A percentile compares a stretch with the other conserved stretches of the same genome.
Conservation (phyloP, 2,329 filamentous ascomycete species). For the Bipolaris bicolor region DNA sequence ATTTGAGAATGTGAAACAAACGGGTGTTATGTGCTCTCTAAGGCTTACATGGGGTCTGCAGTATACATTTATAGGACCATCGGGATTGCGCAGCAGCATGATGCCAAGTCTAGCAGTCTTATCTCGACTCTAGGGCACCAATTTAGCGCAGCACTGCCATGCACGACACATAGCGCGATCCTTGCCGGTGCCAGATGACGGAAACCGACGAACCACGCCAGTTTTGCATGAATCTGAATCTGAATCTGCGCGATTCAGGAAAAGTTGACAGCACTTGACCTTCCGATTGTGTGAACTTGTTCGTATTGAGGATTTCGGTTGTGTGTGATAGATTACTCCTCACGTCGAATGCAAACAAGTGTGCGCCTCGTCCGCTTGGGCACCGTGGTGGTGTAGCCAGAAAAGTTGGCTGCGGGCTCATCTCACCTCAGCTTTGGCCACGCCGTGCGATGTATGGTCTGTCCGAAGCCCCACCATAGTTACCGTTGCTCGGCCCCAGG, state of each 20-base stretch:
- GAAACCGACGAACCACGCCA: conserved; percentile 5
- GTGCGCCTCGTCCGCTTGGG: not conserved
- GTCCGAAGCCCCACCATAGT: conserved; percentile 17
- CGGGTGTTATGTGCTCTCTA: not conserved
- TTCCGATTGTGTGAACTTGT: not conserved
- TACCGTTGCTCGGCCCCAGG: conserved; percentile 18
- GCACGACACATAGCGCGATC: conserved; percentile 13
- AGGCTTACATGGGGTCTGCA: not conserved
- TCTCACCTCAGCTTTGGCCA: conserved; percentile 16
- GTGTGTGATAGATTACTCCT: not conserved
- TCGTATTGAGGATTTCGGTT: not conserved
- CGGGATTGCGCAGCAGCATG: conserved; percentile 6
- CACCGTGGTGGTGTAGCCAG: not conserved
- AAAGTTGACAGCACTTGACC: not conserved
- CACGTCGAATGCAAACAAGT: not conserved
- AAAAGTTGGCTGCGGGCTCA: conserved; percentile 9
- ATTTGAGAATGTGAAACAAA: conserved; percentile 2
- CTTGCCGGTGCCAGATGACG: conserved; percentile 3
- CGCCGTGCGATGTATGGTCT: conserved; percentile 9
- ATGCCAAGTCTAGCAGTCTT: not conserved
- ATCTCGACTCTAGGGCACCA: conserved; percentile 6
- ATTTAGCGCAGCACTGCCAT: conserved; percentile 8
- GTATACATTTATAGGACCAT: not conserved
- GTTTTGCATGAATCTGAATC: not conserved
- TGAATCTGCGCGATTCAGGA: conserved; percentile 2